phyloP scores from a whole-genome alignment of 345 rosid species.

The Salix exigua region DNA sequence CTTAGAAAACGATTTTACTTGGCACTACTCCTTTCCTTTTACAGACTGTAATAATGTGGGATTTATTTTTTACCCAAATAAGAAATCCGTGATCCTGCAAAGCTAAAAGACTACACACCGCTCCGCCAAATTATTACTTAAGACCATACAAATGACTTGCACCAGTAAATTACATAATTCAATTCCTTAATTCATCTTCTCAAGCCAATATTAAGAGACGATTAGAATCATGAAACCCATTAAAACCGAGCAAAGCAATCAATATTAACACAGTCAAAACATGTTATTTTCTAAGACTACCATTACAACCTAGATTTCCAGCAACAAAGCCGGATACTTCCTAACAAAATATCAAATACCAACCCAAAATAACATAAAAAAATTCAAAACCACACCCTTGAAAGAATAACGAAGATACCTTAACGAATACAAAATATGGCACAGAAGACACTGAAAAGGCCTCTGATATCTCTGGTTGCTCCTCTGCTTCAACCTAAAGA shows the following conservation, averaged over 20 bases:
- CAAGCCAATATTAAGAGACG: not conserved
- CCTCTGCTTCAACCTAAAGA: conserved; percentile 92
- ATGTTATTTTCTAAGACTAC: not conserved
- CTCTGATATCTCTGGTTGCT: conserved; percentile 87
- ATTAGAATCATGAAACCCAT: not conserved
- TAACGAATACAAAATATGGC: conserved; percentile 81
- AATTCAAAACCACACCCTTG: not conserved
- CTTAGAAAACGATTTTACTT: not conserved
- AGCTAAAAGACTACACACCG: not conserved
- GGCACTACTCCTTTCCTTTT: not conserved
- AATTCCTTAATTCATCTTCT: not conserved
- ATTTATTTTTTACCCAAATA: no score
- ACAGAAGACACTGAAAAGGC: conserved; percentile 80
- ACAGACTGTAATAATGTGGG: no score
- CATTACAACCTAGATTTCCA: not conserved
- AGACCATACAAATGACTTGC: not conserved
- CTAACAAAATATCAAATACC: not conserved
- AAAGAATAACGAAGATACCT: conserved; percentile 39
- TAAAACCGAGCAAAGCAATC: not conserved
- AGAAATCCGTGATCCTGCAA: not conserved
- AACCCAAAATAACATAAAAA: not conserved
- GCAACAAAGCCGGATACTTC: not conserved
- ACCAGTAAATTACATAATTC: not conserved
- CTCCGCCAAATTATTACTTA: not conserved
- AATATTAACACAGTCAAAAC: not conserved